Evolutionary conservation across 768 basidiomycete genomes (phyloP), one percentile per base, ranked within the genome.

Genomic region (Megacollybia marginata): DNA sequence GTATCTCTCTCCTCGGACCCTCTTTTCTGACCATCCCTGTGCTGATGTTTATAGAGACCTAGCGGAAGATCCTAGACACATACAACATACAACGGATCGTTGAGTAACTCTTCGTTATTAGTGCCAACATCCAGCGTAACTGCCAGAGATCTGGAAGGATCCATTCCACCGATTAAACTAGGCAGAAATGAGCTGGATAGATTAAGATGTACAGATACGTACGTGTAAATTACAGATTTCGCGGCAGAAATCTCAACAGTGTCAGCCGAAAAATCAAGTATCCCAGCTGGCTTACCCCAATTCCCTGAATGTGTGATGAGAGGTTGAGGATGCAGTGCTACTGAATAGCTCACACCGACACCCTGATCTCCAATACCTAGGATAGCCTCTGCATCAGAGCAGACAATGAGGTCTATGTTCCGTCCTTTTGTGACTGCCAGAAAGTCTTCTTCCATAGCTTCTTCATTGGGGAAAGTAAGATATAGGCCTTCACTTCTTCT

Each of bases 351-450:
- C 58, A 76, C 83, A 62, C 71, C 87, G 66, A 92, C 89, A 50
- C 91, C 83, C 61, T 81, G 80, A 56, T 82, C 80, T 44, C 82
- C 82, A 50, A 83, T 82, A 9, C 92, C 92, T 9, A 94, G 69
- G 51, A 93, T 92, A 0, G 88, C 87, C 57, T 92, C 90, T 4
- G 84, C 80, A 61, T 94, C 92, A 0, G 88, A 86, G 48, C 85
- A 84, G 20, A 93, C 88, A 46, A 94, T 73, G 19, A 93, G 70
- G 52, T 92, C 85, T 48, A 93, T 79, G 23, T 82, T 68, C 23
- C 73, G 68, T 7, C 76, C 80, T 33, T 67, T 69, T 1, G 77
- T 83, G 57, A 80, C 78, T 56, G 85, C 83, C 19, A 91, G 64
- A 58, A 88, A 88, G 53, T 83, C 82, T 53, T 82, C 74, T 57